phyloP scores from a whole-genome alignment of 768 basidiomycete species.

The Suillus subaureus region DNA sequence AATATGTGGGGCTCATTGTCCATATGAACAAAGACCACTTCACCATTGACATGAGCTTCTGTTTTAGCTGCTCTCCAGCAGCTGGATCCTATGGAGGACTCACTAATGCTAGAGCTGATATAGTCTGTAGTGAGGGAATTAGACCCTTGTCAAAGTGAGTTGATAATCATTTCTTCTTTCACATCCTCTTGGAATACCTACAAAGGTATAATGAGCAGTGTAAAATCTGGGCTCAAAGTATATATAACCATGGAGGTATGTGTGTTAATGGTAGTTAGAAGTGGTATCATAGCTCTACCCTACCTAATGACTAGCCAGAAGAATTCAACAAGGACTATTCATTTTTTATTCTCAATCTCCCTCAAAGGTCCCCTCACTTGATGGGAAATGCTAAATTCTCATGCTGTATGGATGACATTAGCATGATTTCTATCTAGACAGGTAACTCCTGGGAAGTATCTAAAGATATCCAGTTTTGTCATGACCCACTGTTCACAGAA shows the following conservation, averaged over 20 bases:
- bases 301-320: neutral
- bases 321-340: neutral
- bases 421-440: rapidly evolving
- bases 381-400: no score
- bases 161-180: conserved; percentile 23
- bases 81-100: conserved; percentile 30
- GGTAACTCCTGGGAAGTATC: no score
- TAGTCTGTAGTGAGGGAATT: neutral
- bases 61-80: conserved; percentile 26
- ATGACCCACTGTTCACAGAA: rapidly evolving
- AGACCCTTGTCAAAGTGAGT: conserved; percentile 28
- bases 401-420: no score
- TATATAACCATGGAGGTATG: conserved; percentile 10
- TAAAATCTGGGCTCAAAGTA: neutral
- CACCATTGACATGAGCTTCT: conserved; percentile 27
- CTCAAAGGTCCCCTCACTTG: no score
- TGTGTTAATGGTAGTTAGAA: no score
- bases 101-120: conserved; percentile 19
- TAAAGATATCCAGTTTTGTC: no score
- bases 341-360: neutral
- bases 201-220: conserved; percentile 5
- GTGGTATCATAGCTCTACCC: no score
- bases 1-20: no score
- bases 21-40: conserved; percentile 15
- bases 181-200: conserved; percentile 13